phyloP scores from a whole-genome alignment of 139 green algal species.

The Coelastrella sp. region DNA sequence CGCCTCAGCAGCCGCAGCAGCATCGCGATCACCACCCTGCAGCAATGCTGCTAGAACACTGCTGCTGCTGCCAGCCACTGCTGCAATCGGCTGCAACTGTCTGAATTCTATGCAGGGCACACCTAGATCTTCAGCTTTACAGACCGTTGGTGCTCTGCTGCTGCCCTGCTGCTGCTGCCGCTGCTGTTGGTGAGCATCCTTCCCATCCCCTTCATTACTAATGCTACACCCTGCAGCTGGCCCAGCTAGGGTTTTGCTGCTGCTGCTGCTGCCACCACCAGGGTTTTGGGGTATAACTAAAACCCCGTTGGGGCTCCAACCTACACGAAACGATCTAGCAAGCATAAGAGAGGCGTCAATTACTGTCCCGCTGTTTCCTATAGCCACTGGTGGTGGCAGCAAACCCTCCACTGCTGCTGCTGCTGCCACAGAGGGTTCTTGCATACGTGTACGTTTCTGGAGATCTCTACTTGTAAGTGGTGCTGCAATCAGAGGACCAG shows the following conservation, averaged over 20 bases:
- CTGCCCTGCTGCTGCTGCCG: constrained; percentile 7
- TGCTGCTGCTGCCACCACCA: too few species aligned
- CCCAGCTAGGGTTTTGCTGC: constrained; percentile 26
- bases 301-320: constrained; percentile 79
- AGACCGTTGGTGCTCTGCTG: neutral
- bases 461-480: neutral
- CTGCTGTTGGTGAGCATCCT: too few species aligned
- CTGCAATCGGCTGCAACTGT: constrained; percentile 5
- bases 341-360: constrained; percentile 78
- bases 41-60: too few species aligned
- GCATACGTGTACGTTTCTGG: neutral
- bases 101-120: constrained; percentile 9
- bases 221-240: constrained; percentile 4
- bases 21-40: neutral
- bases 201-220: too few species aligned
- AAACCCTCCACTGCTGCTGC: neutral
- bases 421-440: neutral
- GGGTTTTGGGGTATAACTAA: constrained; percentile 60
- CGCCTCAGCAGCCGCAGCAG: neutral
- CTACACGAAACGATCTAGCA: constrained; percentile 76
- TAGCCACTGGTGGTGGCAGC: neutral
- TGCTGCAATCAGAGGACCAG: neutral
- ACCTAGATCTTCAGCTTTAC: neutral
- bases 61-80: constrained; percentile 44
- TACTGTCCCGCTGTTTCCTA: constrained; percentile 28